Evolutionary conservation across 257 asterid genomes (phyloP), one percentile per base, ranked within the genome.

Genomic region (Nicotiana paniculata): DNA sequence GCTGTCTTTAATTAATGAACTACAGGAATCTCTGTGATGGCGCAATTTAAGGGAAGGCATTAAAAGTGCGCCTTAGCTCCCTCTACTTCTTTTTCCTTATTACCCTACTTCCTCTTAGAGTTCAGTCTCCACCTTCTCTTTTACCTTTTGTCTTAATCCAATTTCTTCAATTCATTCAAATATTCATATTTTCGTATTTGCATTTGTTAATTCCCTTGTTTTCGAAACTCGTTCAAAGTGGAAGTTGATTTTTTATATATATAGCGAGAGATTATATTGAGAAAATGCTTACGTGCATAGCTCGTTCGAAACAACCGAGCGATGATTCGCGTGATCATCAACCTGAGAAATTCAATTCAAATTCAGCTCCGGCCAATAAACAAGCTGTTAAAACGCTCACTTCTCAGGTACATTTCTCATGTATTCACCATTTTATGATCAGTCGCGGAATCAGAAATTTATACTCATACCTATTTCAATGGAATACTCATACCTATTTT

Each of bases 201-300:
- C 10, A 77, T 54, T 30, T 6, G 3, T 10, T 76, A 3, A 51
- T 76, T 53, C 24, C 81, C 28, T 67, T 16, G 81, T 75, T 75
- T 75, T 43, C 51, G 11, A 21, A 21, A 21, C 24, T 21, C 24
- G 24, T 63, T 81, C 26, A 28, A 54, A 72, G 64, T 82, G 79
- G 57, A 21, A 3, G 69, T 28, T 24, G 12, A 80, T 46, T 39
- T 0, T 43, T 9, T 43, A 43, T 43, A 43, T 53, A 26, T 35
- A 3, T 15, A 70, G 7, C 21, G 24, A 54, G 37, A 28, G 28
- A 33, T 33, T 21, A 21, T 21, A 21, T 21, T 2, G 24, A 13
- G 30, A 32, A 87, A 84, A 95, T 95, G 99, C 97, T 95, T 46
- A 93, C 98, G 85, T 95, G 99, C 97, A 93, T 95, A 80, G 92